phyloP scores from a whole-genome alignment of 2,329 filamentous ascomycete genomes.

The Botrytis byssoidea region DNA sequence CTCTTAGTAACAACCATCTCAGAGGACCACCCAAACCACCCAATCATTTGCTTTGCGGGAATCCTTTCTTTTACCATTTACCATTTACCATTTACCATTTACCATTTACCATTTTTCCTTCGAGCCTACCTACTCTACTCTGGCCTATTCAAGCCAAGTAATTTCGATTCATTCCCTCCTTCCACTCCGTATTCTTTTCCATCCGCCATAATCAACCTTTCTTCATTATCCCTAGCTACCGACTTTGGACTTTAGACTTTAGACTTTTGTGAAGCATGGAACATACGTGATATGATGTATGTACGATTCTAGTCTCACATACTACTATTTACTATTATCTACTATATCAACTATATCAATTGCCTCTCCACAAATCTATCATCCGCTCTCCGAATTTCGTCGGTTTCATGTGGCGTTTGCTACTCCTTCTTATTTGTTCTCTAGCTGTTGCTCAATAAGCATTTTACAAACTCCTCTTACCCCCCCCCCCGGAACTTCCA shows the following conservation, averaged over 20 bases:
- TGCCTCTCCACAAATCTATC: not conserved
- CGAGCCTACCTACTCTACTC: not conserved
- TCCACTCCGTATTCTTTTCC: not conserved
- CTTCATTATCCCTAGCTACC: too few species aligned
- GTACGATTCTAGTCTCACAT: not conserved
- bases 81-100: too few species aligned
- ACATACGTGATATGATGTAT: not conserved
- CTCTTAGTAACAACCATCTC: not conserved
- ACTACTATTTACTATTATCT: not conserved
- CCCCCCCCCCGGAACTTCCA: not conserved
- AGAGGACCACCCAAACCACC: not conserved
- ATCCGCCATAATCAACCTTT: not conserved
- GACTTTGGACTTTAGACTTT: not conserved
- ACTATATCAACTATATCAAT: not conserved
- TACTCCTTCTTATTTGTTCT: conserved; percentile 6
- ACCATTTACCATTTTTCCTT: not conserved
- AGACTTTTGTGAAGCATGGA: not conserved
- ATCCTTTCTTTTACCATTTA: not conserved
- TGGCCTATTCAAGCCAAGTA: not conserved
- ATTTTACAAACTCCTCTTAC: conserved; percentile 9
- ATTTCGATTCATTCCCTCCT: conserved; percentile 9
- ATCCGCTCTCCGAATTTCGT: conserved; percentile 3
- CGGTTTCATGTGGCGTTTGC: conserved; percentile 21
- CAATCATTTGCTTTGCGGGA: not conserved
- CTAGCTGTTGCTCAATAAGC: conserved; percentile 15